phyloP scores from a whole-genome alignment of 2,329 filamentous ascomycete species.

The Elsinoe perseae region DNA sequence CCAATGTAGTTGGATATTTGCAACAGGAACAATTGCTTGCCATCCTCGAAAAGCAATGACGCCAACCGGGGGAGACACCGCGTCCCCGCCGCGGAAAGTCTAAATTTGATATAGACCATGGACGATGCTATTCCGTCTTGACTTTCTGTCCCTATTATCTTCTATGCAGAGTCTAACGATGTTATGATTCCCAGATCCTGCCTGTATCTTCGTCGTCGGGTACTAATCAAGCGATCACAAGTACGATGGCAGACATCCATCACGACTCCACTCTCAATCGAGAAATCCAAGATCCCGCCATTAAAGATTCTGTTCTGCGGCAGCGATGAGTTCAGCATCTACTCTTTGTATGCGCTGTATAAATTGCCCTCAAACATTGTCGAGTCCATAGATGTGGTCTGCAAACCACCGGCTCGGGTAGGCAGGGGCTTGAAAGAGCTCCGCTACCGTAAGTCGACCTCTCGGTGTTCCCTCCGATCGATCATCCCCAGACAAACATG shows the following conservation, averaged over 20 bases:
- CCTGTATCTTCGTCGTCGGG: not conserved
- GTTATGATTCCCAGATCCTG: not conserved
- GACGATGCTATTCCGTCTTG: not conserved
- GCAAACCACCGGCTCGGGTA: slow-evolving; percentile 66
- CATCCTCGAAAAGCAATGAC: not conserved
- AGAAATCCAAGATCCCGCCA: slow-evolving; percentile 35
- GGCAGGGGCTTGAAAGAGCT: slow-evolving; percentile 66
- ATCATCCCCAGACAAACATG: no score
- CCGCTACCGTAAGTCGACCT: slow-evolving; percentile 49
- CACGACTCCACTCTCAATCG: not conserved
- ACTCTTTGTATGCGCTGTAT: slow-evolving; percentile 63
- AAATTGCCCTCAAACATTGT: slow-evolving; percentile 49
- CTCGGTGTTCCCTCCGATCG: not conserved
- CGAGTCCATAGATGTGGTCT: slow-evolving; percentile 75
- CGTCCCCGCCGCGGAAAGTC: not conserved
- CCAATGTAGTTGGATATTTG: no score
- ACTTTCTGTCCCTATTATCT: not conserved
- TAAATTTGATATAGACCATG: not conserved
- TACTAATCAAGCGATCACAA: not conserved
- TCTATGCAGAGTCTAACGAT: not conserved
- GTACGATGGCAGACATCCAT: not conserved
- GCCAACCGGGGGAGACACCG: not conserved
- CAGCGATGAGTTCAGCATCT: slow-evolving; percentile 82
- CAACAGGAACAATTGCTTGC: not conserved
- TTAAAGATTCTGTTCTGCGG: slow-evolving; percentile 89